A percentile compares a stretch with the other conserved stretches of the same genome.
Evolutionary conservation across 805 yeast genomes (phyloP).

Genomic region (Wickerhamomyces silvicola): DNA sequence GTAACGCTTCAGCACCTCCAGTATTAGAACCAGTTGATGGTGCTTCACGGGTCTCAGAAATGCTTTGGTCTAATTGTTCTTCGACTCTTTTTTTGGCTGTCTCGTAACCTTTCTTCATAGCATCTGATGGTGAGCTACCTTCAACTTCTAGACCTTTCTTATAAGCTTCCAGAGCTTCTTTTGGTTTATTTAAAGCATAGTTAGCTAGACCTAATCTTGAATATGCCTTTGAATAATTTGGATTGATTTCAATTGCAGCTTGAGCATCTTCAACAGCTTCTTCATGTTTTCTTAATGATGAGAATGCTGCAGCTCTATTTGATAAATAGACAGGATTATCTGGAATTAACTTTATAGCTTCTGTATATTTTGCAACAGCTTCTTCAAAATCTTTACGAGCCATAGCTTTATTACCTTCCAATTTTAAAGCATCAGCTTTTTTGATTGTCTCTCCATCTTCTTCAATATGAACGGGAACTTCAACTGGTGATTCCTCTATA

Average conservation of each 20-base stretch:
- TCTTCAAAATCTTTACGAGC: constrained; percentile 60
- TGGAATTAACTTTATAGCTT: constrained; percentile 67
- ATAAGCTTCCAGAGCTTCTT: constrained; percentile 87
- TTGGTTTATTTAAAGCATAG: constrained; percentile 86
- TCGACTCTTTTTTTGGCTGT: constrained; percentile 86
- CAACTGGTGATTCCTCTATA: constrained; percentile 22
- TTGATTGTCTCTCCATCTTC: constrained; percentile 48
- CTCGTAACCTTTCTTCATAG: constrained; percentile 90
- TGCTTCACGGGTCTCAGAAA: constrained; percentile 18
- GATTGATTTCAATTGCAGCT: constrained; percentile 70
- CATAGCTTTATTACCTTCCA: constrained; percentile 87
- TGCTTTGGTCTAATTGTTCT: constrained; percentile 51
- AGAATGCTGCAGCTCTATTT: constrained; percentile 95
- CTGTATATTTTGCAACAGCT: constrained; percentile 75
- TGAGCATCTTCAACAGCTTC: constrained; percentile 81
- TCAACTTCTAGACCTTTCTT: constrained; percentile 81
- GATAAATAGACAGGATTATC: constrained; percentile 80
- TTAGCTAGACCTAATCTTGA: constrained; percentile 92
- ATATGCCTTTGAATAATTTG: constrained; percentile 85
- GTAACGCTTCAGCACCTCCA: no score
- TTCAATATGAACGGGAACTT: constrained; percentile 38
- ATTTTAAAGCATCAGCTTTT: constrained; percentile 75
- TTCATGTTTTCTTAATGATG: constrained; percentile 67
- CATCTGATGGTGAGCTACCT: constrained; percentile 77
- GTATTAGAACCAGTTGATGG: constrained; percentile 20